These are phyloP conservation scores for Malassezia brasiliensis DNA, from an alignment of 1,284 basidiomycete genomes.

Conservation along the genomic window DNA sequence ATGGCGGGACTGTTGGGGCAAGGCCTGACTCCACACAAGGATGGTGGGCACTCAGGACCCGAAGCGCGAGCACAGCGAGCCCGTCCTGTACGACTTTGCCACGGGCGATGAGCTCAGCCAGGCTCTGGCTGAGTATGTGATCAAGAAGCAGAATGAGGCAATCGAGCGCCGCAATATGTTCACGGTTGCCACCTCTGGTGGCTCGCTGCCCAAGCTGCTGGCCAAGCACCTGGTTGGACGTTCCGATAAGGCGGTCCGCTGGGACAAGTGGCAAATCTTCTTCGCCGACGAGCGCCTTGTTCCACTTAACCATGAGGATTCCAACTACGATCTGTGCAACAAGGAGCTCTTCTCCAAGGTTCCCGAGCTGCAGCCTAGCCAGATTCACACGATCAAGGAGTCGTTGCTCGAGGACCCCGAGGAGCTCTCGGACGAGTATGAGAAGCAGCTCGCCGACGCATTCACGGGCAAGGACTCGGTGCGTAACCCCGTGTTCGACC, in stretches of 20 bases:
- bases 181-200: constrained; percentile 84
- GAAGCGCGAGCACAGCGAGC: constrained; percentile 37
- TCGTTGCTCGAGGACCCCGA: constrained; percentile 59
- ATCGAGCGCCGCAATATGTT: constrained; percentile 79
- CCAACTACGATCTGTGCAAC: constrained; percentile 72
- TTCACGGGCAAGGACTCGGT: constrained; percentile 54
- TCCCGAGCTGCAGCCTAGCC: constrained; percentile 60
- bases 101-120: constrained; percentile 51
- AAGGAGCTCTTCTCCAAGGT: constrained; percentile 74
- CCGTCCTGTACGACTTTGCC: constrained; percentile 67
- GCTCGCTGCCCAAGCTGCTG: constrained; percentile 78
- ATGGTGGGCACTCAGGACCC: constrained; percentile 6
- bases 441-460: constrained; percentile 75
- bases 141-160: constrained; percentile 73
- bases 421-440: constrained; percentile 82
- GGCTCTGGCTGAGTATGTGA: constrained; percentile 69
- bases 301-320: constrained; percentile 80
- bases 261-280: constrained; percentile 97
- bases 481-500: constrained; percentile 46
- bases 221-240: constrained; percentile 61
- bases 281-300: constrained; percentile 96
- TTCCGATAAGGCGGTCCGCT: constrained; percentile 61
- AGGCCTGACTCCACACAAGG: neutral
- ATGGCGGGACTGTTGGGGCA: neutral
- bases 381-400: constrained; percentile 79